A percentile compares a stretch with the other conserved stretches of the same genome.
phyloP scores from a whole-genome alignment of 139 green algal species.

The Chlamydomonas schloesseri region DNA sequence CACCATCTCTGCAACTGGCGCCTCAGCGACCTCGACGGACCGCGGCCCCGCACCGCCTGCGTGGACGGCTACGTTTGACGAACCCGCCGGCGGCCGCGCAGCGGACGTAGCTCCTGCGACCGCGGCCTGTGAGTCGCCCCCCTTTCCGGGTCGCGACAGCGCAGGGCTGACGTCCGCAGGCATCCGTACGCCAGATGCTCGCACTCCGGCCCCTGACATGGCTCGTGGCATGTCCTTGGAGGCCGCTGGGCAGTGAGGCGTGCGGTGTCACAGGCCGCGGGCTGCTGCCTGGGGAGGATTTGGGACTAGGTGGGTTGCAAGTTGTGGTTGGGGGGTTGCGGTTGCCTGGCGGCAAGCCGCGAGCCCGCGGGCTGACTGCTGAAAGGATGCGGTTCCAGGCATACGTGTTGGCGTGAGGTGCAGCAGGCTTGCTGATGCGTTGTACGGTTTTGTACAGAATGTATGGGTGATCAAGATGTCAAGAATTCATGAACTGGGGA shows the following conservation, averaged over 20 bases:
- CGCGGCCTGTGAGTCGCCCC: neutral
- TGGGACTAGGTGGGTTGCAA: no score
- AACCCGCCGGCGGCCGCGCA: neutral
- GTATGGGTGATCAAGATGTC: no score
- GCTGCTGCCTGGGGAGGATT: no score
- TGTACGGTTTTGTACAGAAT: no score
- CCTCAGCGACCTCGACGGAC: neutral
- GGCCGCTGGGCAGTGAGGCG: neutral
- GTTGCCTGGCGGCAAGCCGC: no score
- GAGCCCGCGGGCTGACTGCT: no score
- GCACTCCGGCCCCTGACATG: neutral
- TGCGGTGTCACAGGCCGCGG: no score
- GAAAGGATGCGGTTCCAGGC: no score
- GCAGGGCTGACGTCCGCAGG: neutral
- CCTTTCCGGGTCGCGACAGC: neutral
- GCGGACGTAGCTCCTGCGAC: neutral
- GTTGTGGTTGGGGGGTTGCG: no score
- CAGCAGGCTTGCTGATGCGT: no score
- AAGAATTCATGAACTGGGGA: no score
- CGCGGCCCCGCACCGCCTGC: neutral
- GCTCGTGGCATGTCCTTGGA: neutral
- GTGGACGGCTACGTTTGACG: conserved; percentile 42
- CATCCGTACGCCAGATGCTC: neutral
- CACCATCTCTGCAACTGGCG: neutral
- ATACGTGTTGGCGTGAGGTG: no score